Evolutionary conservation across 768 basidiomycete species (phyloP), one percentile per base, ranked within the genome.

Genomic region (Exidia glandulosa): DNA sequence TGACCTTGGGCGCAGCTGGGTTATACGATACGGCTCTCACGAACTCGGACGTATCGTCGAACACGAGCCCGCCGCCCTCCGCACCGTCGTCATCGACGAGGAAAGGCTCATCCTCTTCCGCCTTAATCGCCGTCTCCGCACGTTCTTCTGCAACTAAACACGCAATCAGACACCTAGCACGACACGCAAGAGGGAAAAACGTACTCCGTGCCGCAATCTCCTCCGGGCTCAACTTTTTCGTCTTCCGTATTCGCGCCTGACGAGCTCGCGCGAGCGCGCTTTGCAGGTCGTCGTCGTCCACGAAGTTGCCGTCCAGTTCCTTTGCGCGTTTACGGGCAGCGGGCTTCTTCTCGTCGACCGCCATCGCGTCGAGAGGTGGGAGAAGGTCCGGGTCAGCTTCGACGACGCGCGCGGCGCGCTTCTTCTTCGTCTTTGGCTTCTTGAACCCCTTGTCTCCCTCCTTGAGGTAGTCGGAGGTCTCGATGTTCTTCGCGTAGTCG

Each of bases 211-310:
- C 76, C 2, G 90, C 91, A 27, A 94, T 74, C 65, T 95, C 86
- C 67, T 96, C 93, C 0, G 91, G 86, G 3, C 86, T 80, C 14
- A 87, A 58, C 66, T 88, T 91, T 68, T 89, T 87, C 25, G 79
- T 68, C 65, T 69, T 88, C n/a, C 67, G 81, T 83, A 3, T 92
- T 76, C 12, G 41, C 41, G 16, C 87, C 66, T 88, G 83, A 60
- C 96, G 81, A 61, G 90, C 84, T 10, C 90, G 83, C 34, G 95
- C 87, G 61, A 98, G 78, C 30, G 90, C 91, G 45, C 90, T 89
- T 77, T 97, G 94, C 47, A 99, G 81, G 67, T 99, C 96, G 72
- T 99, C 96, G 71, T 99, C 96, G 74, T 98, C 96, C 63, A 98
- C 87, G 72, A 96, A 91, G 74, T 95, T 95, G 66, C 80, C 78